phyloP scores from a whole-genome alignment of 2,329 filamentous ascomycete species.

The Davidsoniella australis region DNA sequence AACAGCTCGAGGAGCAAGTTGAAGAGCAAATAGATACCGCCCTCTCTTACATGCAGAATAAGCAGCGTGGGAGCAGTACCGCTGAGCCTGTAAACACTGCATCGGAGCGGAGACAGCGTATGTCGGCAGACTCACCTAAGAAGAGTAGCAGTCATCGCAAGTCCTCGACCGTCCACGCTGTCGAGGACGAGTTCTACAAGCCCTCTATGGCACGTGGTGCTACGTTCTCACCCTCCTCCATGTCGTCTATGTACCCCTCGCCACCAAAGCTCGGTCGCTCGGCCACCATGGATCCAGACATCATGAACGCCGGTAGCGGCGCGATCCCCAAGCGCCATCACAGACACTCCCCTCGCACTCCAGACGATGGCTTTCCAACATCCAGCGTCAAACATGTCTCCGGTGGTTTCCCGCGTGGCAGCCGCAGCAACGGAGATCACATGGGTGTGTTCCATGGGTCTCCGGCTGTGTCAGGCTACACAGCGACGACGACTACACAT shows the following conservation, averaged over 20 bases:
- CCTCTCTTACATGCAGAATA: background rate
- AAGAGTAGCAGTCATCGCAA: constrained; percentile 1
- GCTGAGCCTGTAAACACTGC: background rate
- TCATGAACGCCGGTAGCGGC: background rate
- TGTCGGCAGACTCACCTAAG: constrained; percentile 4
- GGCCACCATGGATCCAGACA: background rate
- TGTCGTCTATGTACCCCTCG: background rate
- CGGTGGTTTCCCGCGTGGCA: background rate
- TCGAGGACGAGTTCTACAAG: background rate
- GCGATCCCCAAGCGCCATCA: background rate
- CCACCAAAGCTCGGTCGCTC: background rate
- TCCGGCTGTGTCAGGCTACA: background rate
- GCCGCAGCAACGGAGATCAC: background rate
- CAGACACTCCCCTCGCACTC: background rate
- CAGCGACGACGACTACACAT: background rate
- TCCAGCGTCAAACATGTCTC: too few species aligned
- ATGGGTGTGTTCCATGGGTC: too few species aligned
- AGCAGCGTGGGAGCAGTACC: background rate
- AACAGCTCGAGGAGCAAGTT: background rate
- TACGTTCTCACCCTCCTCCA: background rate
- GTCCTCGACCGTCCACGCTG: background rate
- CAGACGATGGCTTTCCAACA: background rate
- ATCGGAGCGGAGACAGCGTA: background rate
- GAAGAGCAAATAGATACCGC: background rate
- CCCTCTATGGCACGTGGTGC: background rate